Conservation (phyloP, 2,329 filamentous ascomycete genomes). For the Arthrobotrys entomopaga region DNA sequence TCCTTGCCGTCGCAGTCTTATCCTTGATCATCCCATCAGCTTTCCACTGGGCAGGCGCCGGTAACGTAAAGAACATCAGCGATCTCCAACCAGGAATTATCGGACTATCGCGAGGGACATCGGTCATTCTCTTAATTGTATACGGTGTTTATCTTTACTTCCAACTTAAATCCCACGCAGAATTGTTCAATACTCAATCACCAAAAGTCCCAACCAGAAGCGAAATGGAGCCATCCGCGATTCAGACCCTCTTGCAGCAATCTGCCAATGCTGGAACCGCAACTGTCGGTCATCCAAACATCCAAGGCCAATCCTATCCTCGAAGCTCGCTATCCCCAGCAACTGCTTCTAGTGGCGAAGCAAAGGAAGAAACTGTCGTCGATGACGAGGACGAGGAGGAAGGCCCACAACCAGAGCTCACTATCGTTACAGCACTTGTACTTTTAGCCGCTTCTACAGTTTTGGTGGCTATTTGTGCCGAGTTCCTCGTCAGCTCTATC, state of each 20-base stretch:
- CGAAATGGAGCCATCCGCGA: conserved; percentile 43
- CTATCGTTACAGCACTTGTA: conserved; percentile 75
- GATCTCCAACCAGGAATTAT: conserved; percentile 66
- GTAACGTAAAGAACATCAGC: conserved; percentile 61
- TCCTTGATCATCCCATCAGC: conserved; percentile 90
- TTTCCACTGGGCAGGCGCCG: conserved; percentile 71
- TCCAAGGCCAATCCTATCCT: conserved; percentile 34
- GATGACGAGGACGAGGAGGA: conserved; percentile 70
- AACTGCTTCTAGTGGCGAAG: conserved; percentile 27
- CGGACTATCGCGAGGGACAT: conserved; percentile 75
- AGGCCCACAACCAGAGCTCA: conserved; percentile 77
- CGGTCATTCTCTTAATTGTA: conserved; percentile 82
- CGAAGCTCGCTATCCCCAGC: conserved; percentile 29
- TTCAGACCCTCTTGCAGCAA: conserved; percentile 48
- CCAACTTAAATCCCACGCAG: conserved; percentile 85
- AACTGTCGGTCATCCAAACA: conserved; percentile 28
- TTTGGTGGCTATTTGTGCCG: conserved; percentile 79
- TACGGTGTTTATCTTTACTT: conserved; percentile 88
- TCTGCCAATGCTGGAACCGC: conserved; percentile 39
- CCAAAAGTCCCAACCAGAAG: conserved; percentile 75
- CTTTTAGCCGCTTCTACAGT: conserved; percentile 79
- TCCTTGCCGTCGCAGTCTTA: conserved; percentile 81
- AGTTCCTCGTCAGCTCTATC: conserved; percentile 68
- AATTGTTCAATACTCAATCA: conserved; percentile 81
- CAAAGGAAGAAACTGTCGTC: conserved; percentile 59